Evolutionary conservation across 176 grass and related monocot species (phyloP).

Genomic region (Bonia amplexicaulis): DNA sequence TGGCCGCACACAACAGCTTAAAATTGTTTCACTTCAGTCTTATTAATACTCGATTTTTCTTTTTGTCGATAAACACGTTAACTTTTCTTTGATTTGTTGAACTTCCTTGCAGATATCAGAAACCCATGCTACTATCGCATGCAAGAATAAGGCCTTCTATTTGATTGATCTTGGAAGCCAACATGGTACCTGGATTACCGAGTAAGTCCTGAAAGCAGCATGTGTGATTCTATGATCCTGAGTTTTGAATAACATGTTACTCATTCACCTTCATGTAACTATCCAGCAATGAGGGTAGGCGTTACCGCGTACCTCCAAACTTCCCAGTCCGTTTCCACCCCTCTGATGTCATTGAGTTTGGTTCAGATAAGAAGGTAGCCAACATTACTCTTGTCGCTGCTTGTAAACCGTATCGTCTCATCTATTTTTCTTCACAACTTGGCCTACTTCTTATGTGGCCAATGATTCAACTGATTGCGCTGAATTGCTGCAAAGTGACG

Average conservation of each 20-base stretch:
- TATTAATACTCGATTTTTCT: not conserved
- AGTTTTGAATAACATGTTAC: constrained; percentile 7
- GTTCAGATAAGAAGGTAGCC: constrained; percentile 79
- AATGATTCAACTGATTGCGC: not conserved
- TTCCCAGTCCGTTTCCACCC: constrained; percentile 79
- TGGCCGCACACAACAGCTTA: not conserved
- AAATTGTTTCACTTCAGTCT: not conserved
- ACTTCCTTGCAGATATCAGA: constrained; percentile 59
- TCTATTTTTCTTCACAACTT: not conserved
- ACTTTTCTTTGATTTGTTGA: constrained; percentile 14
- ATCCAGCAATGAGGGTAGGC: constrained; percentile 77
- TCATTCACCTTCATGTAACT: constrained; percentile 12
- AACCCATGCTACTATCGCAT: constrained; percentile 73
- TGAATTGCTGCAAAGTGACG: not conserved
- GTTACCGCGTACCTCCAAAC: constrained; percentile 62
- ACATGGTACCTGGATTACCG: constrained; percentile 78
- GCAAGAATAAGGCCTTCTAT: constrained; percentile 83
- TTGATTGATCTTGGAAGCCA: constrained; percentile 76
- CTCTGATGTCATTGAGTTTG: constrained; percentile 69
- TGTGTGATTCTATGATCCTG: not conserved
- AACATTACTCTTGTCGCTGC: not conserved
- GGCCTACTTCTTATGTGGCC: not conserved
- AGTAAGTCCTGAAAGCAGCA: constrained; percentile 54
- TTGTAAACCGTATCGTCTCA: not conserved
- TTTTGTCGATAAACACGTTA: not conserved